These are phyloP conservation scores for Uromyces viciae-fabae DNA, from an alignment of 1,284 basidiomycete species.

Conservation along the genomic window DNA sequence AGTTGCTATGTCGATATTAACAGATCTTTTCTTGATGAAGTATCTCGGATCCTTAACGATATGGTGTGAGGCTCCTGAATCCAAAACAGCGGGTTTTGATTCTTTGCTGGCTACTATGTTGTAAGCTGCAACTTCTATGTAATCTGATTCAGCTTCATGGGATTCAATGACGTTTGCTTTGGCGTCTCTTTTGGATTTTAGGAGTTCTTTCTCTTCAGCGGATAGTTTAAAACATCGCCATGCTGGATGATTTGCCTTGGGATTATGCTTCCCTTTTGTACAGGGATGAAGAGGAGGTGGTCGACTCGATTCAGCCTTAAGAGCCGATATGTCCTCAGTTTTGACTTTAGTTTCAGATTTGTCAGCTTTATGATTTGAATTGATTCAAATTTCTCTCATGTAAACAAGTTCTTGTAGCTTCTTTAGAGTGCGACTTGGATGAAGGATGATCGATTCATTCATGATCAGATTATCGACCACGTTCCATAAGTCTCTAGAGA, in stretches of 20 bases:
- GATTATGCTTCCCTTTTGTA: constrained; percentile 1
- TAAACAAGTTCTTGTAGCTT: neutral
- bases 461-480: neutral
- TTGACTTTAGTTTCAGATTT: neutral
- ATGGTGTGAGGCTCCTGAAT: neutral
- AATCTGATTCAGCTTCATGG: neutral
- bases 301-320: neutral
- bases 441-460: neutral
- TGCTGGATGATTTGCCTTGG: neutral
- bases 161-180: neutral
- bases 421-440: neutral
- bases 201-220: neutral
- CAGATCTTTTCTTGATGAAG: neutral
- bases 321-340: neutral
- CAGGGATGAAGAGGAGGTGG: neutral
- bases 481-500: neutral
- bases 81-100: neutral
- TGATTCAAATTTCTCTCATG: neutral
- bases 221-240: neutral
- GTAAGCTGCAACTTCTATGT: neutral
- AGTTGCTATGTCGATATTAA: neutral
- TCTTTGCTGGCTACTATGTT: too few relatives aligned
- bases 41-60: neutral
- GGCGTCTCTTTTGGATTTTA: neutral
- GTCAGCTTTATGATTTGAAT: neutral